phyloP scores from a whole-genome alignment of 83 land plant genomes.

The Larix sibirica region DNA sequence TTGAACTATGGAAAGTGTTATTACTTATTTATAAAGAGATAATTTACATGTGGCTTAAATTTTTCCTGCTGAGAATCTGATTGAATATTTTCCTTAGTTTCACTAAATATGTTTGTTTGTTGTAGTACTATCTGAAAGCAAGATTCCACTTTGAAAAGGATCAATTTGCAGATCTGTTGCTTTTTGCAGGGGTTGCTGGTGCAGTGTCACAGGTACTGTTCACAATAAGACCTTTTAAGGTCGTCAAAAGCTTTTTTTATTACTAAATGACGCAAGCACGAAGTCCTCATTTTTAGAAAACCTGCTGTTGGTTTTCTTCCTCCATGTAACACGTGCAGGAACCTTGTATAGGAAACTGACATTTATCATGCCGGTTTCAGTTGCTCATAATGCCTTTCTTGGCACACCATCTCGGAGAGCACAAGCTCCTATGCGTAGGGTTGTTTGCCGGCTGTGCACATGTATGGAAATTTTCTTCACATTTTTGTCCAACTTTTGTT shows the following conservation, averaged over 20 bases:
- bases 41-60: too few species aligned
- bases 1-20: too few species aligned
- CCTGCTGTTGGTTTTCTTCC: background rate
- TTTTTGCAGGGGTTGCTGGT: conserved; percentile 61
- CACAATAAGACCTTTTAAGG: background rate
- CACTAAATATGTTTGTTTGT: too few species aligned
- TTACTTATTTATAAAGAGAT: too few species aligned
- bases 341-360: background rate
- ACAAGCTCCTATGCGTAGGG: conserved; percentile 59
- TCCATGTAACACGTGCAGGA: background rate
- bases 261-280: background rate
- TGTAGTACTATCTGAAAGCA: conserved; percentile 87
- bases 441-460: conserved; percentile 44
- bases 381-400: conserved; percentile 69
- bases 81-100: too few species aligned
- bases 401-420: conserved; percentile 49
- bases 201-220: conserved; percentile 69
- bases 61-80: too few species aligned
- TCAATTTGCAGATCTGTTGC: conserved; percentile 79
- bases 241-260: background rate
- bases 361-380: conserved; percentile 29
- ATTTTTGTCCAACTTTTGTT: background rate
- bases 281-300: background rate
- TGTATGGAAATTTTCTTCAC: conserved; percentile 32
- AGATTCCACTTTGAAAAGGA: conserved; percentile 71